Base-by-base conservation (phyloP, 2,329 filamentous ascomycete species). In the Simplicillium aogashimaense region DNA sequence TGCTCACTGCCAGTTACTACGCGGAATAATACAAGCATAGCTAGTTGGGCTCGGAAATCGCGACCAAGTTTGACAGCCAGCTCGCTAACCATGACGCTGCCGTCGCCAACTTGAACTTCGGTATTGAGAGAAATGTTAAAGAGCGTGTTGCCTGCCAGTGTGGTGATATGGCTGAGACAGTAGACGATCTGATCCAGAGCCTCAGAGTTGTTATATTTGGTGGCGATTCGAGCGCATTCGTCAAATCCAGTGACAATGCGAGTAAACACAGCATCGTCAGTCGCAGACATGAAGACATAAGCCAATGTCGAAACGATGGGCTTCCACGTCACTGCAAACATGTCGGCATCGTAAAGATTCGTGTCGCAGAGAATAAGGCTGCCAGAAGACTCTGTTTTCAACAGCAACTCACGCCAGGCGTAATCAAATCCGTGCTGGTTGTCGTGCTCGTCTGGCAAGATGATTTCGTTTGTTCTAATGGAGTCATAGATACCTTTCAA, bases 271-370 rank as follows among this genome's bases (percentile, higher is more conserved):
- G 90, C 74, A 58, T 98, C 92, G 54, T 98, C 94, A 0, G 88
- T 94, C 13, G 94, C 94, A 29, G 90, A 97, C 83, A 97, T 94
- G 66, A 98, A 98, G 3, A 98, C 92, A 56, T 97, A 98, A 11
- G 92, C 94, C 40, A 98, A 68, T 0, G 94, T 97, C 3, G 92
- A 89, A 30, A 98, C 75, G 37, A 98, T 88, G 0, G 94, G 90
- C 56, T 79, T 88, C 92, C 94, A 98, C 1, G 89, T 95, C 16
- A 88, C 84, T 42, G 84, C 81, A 59, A 98, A 98, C 86, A 98
- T 95, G 56, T 98, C 89, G 4, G 89, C 86, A 60, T 98, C 94
- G 59, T 87, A 98, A 31, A 94, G 80, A 55, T 95, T 97, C 4
- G 90, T 95, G 49, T 94, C 76, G 57, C 88, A 94, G 25, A 90